phyloP scores from a whole-genome alignment of 306 rosid species.

The Cicer pinnatifidum region DNA sequence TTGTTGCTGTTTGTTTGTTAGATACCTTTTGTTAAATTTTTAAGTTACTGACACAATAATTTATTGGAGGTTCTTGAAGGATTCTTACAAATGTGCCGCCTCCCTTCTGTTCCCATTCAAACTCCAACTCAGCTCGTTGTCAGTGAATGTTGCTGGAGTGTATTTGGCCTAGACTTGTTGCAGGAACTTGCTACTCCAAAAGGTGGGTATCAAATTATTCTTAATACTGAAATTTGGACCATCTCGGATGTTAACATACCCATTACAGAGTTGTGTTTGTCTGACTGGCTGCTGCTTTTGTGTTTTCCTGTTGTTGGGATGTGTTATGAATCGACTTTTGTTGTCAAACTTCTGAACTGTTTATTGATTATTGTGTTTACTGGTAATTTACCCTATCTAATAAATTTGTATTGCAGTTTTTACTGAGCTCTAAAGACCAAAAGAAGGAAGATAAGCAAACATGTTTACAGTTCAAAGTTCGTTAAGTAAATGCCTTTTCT shows the following conservation, averaged over 20 bases:
- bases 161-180: conserved; percentile 77
- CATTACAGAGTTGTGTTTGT: not conserved
- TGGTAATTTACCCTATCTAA: not conserved
- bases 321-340: not conserved
- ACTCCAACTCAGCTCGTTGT: conserved; percentile 71
- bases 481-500: conserved; percentile 67
- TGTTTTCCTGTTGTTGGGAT: conserved; percentile 5
- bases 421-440: conserved; percentile 59
- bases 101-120: conserved; percentile 62
- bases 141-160: conserved; percentile 71
- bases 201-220: conserved; percentile 53
- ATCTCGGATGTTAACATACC: not conserved
- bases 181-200: conserved; percentile 74
- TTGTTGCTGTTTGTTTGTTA: conserved; percentile 41
- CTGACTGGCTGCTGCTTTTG: conserved; percentile 21
- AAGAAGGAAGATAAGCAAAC: conserved; percentile 58
- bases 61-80: conserved; percentile 63
- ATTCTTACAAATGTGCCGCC: conserved; percentile 61
- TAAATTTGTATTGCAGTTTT: conserved; percentile 50
- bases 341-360: conserved; percentile 4
- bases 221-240: conserved; percentile 10
- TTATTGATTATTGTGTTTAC: conserved; percentile 26
- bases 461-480: conserved; percentile 52
- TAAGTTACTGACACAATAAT: conserved; percentile 35
- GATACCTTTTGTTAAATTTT: conserved; percentile 17